A percentile compares a stretch with the other conserved stretches of the same genome.
phyloP scores from a whole-genome alignment of 306 rosid species.

The Begonia fuchsioides region DNA sequence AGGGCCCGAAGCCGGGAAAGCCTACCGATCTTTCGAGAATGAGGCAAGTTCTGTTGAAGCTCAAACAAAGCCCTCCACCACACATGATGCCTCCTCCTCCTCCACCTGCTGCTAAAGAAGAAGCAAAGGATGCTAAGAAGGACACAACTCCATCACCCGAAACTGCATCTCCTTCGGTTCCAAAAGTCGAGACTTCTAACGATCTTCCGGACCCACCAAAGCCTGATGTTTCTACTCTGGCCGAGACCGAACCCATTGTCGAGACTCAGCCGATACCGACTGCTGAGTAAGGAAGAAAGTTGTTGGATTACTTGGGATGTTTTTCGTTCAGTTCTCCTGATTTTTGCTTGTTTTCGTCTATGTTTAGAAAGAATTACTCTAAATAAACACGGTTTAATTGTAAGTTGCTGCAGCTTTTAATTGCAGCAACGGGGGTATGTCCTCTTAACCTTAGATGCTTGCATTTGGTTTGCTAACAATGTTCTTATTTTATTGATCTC shows the following conservation, averaged over 20 bases:
- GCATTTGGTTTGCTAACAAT: neutral
- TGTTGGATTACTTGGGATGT: too few species aligned
- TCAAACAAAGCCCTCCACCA: conserved; percentile 70
- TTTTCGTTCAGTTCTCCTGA: too few species aligned
- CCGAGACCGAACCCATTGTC: conserved; percentile 21
- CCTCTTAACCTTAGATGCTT: too few species aligned
- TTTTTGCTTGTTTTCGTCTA: conserved; percentile 5
- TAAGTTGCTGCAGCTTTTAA: too few species aligned
- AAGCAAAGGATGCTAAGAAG: conserved; percentile 20
- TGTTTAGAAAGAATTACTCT: conserved; percentile 18
- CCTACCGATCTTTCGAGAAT: conserved; percentile 83
- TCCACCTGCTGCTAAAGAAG: conserved; percentile 38
- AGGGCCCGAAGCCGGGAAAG: conserved; percentile 94
- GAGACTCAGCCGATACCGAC: conserved; percentile 16
- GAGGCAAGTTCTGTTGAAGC: conserved; percentile 69
- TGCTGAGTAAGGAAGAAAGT: conserved; percentile 36
- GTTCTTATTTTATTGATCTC: neutral
- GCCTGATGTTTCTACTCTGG: conserved; percentile 21
- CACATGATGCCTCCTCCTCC: conserved; percentile 91
- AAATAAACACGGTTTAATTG: conserved; percentile 39
- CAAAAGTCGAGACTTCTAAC: conserved; percentile 21
- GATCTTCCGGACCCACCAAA: conserved; percentile 15
- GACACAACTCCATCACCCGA: too few species aligned
- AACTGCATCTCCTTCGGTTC: conserved; percentile 53
- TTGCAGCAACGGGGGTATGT: too few species aligned